These are phyloP conservation scores for Populus ilicifolia DNA, from an alignment of 345 rosid species.

Conservation along the genomic window DNA sequence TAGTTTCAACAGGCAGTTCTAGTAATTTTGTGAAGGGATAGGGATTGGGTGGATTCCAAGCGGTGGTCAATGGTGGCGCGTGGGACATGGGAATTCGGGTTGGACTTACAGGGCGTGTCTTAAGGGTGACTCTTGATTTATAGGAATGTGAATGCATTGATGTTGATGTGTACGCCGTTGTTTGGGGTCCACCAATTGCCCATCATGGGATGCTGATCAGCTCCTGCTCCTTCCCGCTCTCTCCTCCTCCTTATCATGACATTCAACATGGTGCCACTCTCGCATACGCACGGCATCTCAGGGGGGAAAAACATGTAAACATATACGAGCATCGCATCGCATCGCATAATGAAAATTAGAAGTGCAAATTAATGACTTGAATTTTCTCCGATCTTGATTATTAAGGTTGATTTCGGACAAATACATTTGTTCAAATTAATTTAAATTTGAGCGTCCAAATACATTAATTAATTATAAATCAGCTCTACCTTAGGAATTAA, in stretches of 20 bases:
- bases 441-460: not conserved
- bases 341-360: not conserved
- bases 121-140: conserved; percentile 44
- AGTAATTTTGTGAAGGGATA: not conserved
- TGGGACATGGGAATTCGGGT: conserved; percentile 39
- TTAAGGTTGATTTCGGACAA: not conserved
- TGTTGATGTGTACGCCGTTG: conserved; percentile 8
- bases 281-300: no score
- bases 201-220: not conserved
- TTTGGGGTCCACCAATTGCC: conserved; percentile 4
- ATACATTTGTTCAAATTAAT: not conserved
- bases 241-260: not conserved
- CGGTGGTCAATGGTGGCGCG: conserved; percentile 12
- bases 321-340: not conserved
- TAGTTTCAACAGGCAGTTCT: not conserved
- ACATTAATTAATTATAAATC: not conserved
- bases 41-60: not conserved
- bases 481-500: not conserved
- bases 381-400: not conserved
- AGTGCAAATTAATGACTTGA: not conserved
- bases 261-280: not conserved
- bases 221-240: not conserved
- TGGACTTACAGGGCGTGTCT: conserved; percentile 51
- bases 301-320: no score
- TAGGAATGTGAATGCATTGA: conserved; percentile 24